Evolutionary conservation across 2,329 filamentous ascomycete genomes (phyloP).

Genomic region (Curvularia hawaiiensis): DNA sequence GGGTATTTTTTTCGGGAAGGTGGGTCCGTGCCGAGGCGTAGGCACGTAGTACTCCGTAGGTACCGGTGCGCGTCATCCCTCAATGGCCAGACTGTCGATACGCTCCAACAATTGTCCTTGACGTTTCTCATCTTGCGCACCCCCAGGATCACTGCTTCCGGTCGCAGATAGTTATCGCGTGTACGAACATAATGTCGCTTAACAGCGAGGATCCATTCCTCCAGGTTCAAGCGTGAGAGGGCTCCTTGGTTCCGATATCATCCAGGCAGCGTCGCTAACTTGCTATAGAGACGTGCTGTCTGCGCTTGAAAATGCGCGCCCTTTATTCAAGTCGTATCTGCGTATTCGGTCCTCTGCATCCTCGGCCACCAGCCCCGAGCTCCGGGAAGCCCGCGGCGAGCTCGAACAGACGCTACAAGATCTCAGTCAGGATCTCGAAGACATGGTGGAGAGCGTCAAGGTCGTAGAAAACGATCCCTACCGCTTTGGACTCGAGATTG

Average conservation of each 20-base stretch:
- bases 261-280: conserved; percentile 27
- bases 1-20: conserved; percentile 25
- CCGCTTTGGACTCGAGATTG: conserved; percentile 80
- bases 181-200: conserved; percentile 44
- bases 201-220: conserved; percentile 56
- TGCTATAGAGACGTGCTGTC: conserved; percentile 78
- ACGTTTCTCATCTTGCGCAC: conserved; percentile 1
- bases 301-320: conserved; percentile 78
- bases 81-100: conserved; percentile 11
- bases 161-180: conserved; percentile 12
- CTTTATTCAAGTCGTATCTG: conserved; percentile 91
- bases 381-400: conserved; percentile 69
- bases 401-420: conserved; percentile 77
- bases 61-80: conserved; percentile 17
- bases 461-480: conserved; percentile 88
- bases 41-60: no score
- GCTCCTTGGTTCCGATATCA: neutral
- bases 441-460: conserved; percentile 84
- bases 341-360: conserved; percentile 89
- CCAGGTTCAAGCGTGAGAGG: conserved; percentile 54
- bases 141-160: neutral
- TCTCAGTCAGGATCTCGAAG: conserved; percentile 82
- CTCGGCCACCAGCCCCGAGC: conserved; percentile 66
- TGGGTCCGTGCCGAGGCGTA: conserved; percentile 22
- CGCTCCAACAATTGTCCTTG: conserved; percentile 11